Conservation (phyloP, 2,329 filamentous ascomycete species). For the Botrytis aclada region DNA sequence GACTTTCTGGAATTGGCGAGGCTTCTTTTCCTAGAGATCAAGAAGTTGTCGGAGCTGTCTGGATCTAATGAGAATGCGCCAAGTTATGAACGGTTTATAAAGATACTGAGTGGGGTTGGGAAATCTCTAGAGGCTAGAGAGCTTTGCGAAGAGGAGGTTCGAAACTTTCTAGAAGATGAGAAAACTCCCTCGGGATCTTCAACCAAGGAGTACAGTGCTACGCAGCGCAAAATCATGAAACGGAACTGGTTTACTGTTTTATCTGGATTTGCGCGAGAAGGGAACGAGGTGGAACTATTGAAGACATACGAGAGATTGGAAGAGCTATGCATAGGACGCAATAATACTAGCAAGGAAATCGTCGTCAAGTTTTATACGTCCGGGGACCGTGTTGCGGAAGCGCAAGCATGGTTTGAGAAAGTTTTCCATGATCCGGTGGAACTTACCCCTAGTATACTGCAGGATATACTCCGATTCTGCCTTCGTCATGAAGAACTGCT, state of each 20-base stretch:
- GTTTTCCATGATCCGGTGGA: conserved; percentile 22
- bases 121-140: conserved; percentile 31
- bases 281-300: conserved; percentile 55
- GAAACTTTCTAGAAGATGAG: background rate
- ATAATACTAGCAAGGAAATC: conserved; percentile 47
- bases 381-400: conserved; percentile 55
- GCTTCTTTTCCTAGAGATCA: conserved; percentile 28
- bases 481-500: conserved; percentile 52
- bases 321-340: conserved; percentile 46
- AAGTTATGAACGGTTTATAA: conserved; percentile 7
- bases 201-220: background rate
- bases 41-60: conserved; percentile 9
- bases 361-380: conserved; percentile 63
- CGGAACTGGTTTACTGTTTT: conserved; percentile 50
- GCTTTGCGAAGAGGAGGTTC: conserved; percentile 17
- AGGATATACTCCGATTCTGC: conserved; percentile 58
- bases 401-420: conserved; percentile 65
- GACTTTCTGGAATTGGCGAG: conserved; percentile 27
- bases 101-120: conserved; percentile 28
- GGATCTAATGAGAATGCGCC: background rate
- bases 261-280: conserved; percentile 59
- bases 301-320: conserved; percentile 53
- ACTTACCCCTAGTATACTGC: conserved; percentile 38
- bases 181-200: background rate
- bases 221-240: conserved; percentile 32